phyloP scores from a whole-genome alignment of 2,329 filamentous ascomycete genomes.

The Aspergillus nomiae region DNA sequence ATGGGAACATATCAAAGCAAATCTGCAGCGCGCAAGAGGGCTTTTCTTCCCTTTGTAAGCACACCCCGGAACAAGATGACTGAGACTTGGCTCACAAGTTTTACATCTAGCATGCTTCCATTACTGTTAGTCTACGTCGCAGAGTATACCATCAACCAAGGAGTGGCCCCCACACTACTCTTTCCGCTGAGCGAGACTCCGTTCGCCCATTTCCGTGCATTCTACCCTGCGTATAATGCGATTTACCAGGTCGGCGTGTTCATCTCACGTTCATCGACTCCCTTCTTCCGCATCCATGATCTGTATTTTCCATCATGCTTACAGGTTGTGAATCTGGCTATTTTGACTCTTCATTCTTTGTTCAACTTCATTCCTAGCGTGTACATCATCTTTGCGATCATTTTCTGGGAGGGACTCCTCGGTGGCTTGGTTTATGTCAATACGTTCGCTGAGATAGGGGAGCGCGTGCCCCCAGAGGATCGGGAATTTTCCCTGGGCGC shows the following conservation, averaged over 20 bases:
- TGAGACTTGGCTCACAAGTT: conserved; percentile 12
- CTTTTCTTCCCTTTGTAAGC: conserved; percentile 72
- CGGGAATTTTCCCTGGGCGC: conserved; percentile 90
- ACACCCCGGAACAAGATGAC: not conserved
- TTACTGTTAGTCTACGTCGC: conserved; percentile 90
- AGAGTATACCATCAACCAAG: conserved; percentile 97
- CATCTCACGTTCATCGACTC: conserved; percentile 86
- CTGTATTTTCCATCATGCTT: conserved; percentile 82
- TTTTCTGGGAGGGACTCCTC: conserved; percentile 93
- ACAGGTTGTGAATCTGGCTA: conserved; percentile 73
- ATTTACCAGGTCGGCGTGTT: conserved; percentile 96
- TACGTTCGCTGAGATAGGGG: conserved; percentile 91
- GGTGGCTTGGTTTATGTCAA: conserved; percentile 94
- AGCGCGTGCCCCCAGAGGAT: conserved; percentile 73
- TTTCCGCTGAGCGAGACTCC: conserved; percentile 78
- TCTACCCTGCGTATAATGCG: conserved; percentile 93
- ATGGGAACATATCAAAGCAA: conserved; percentile 48
- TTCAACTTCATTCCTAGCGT: conserved; percentile 81
- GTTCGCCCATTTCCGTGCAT: conserved; percentile 78
- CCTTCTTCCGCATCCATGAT: conserved; percentile 77
- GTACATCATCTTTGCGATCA: conserved; percentile 78
- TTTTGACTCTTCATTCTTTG: conserved; percentile 76
- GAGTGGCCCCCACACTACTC: conserved; percentile 83
- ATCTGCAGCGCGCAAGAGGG: conserved; percentile 65
- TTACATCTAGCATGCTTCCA: conserved; percentile 70